Base-by-base conservation (phyloP, 2,329 filamentous ascomycete genomes). In the Erysiphe pulchra region DNA sequence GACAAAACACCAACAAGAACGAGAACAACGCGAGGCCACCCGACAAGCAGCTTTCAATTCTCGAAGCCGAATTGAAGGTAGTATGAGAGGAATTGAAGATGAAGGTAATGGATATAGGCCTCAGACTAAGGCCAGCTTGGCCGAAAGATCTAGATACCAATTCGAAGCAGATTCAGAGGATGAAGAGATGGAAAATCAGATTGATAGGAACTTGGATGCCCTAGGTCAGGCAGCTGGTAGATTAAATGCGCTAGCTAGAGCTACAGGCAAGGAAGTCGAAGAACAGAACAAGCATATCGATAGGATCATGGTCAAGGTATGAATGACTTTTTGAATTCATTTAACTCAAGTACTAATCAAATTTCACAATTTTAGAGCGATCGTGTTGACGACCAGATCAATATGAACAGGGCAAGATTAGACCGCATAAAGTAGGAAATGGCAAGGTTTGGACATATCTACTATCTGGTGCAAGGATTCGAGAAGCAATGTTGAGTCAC, bases 251-350 rank as follows among this genome's bases (percentile, higher is more conserved):
- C 66, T 90, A 18, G 81, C 80, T 14, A 67, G 70, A 52, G 80
- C 79, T 41, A 86, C 84, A 56, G 78, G 77, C 42, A 65, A 71
- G 42, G 82, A 90, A 58, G 69, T 90, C 20, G 76, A 83, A 49
- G 64, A 70, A 47, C 81, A 92, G 64, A 92, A 92, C 61, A 70
- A 70, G 54, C 70, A 77, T 55, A 78, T 93, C 56, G 77, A 80
- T 50, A 70, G 76, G 48, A 83, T 94, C 57, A 80, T 72, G 51
- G 65, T 65, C 52, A 92, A 92, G 78, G 80, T 80, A 62, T 57
- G 65, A 54, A 18, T 45, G 8, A 9, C 14, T 11, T 24, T 39
- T 24, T 49, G 46, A 40, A n/a, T 24, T 51, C 34, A 14, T 28
- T 14, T 31, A 40, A 38, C 60, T 65, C 57, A 64, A 49, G 31